Percentiles rank a stretch among this genome's conserved stretches.
Evolutionary conservation across 495 filamentous ascomycete species (phyloP).

Genomic region (Daldinia concentrica): DNA sequence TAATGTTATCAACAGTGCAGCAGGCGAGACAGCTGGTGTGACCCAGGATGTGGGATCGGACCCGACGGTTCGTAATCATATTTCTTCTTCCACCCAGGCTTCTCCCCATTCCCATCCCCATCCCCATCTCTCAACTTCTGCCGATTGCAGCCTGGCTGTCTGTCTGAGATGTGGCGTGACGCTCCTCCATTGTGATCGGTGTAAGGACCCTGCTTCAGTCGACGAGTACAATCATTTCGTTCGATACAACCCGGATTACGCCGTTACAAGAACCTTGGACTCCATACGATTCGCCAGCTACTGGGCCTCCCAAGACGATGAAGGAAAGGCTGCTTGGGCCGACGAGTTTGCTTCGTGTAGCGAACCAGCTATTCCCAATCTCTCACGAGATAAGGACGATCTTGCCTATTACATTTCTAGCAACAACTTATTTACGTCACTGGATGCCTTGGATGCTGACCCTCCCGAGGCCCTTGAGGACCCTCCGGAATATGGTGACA

Average conservation of each 20-base stretch:
- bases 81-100: slow-evolving; percentile 40
- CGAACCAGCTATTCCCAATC: slow-evolving; percentile 6
- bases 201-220: slow-evolving; percentile 43
- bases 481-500: slow-evolving; percentile 23
- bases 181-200: slow-evolving; percentile 43
- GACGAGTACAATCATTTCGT: slow-evolving; percentile 42
- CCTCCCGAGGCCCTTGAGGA: slow-evolving; percentile 38
- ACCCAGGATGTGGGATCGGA: slow-evolving; percentile 95
- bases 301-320: slow-evolving; percentile 22
- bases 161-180: slow-evolving; percentile 47
- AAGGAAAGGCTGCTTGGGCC: slow-evolving; percentile 13
- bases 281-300: slow-evolving; percentile 15
- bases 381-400: slow-evolving; percentile 13
- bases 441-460: slow-evolving; percentile 27
- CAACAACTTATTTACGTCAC: slow-evolving; percentile 6
- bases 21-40: slow-evolving; percentile 95
- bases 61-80: slow-evolving; percentile 86
- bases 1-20: slow-evolving; percentile 86
- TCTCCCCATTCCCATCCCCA: slow-evolving; percentile 12
- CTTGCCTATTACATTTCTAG: slow-evolving; percentile 20
- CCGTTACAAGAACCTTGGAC: slow-evolving; percentile 18
- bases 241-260: slow-evolving; percentile 25
- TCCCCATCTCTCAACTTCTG: slow-evolving; percentile 24
- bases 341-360: slow-evolving; percentile 23
- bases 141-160: slow-evolving; percentile 35